Conservation (phyloP, 805 yeast species). For the Zygosaccharomyces lentus region DNA sequence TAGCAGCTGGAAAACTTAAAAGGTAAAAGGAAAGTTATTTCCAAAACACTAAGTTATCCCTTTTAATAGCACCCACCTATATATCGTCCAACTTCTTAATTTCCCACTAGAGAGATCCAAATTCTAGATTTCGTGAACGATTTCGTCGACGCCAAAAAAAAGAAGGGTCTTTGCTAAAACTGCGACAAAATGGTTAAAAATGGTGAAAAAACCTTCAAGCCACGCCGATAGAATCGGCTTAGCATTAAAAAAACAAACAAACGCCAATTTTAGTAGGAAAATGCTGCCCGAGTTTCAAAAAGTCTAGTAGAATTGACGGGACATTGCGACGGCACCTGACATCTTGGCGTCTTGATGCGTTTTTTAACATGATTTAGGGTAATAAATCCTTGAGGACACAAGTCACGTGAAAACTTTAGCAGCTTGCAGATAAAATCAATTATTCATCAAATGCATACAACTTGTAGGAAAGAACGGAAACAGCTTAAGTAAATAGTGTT, state of each 20-base stretch:
- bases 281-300: no score
- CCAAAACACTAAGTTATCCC: background rate
- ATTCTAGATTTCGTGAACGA: constrained; percentile 5
- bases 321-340: background rate
- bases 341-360: background rate
- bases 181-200: background rate
- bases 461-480: background rate
- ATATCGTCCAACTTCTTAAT: background rate
- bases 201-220: background rate
- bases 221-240: background rate
- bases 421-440: background rate
- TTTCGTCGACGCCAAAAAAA: constrained; percentile 4
- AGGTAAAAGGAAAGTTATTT: background rate
- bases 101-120: background rate
- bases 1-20: background rate
- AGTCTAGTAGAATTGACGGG: no score
- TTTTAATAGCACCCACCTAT: background rate
- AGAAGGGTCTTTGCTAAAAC: background rate
- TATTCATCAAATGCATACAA: background rate
- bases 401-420: background rate
- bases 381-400: background rate
- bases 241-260: no score
- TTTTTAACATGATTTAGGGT: background rate
- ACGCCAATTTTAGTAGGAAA: no score
- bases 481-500: background rate